A percentile compares a stretch with the other conserved stretches of the same genome.
Conservation (phyloP, 768 basidiomycete species). For the Fistulinella prunicolor region DNA sequence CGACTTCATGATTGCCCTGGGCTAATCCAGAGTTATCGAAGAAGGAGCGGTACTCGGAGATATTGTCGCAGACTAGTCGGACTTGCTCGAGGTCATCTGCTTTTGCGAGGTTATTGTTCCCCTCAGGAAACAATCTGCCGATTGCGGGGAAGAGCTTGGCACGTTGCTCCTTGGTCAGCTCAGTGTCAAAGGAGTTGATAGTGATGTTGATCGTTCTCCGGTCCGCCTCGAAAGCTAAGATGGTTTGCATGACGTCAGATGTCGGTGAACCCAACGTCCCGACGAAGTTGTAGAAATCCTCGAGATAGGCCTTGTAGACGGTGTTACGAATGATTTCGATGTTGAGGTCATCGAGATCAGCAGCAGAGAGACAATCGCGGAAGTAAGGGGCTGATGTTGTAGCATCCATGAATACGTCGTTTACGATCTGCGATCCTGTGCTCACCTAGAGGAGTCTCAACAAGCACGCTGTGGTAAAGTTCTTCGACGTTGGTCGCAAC, state of each 20-base stretch:
- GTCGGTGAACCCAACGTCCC: conserved; percentile 80
- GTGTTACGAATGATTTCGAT: conserved; percentile 99
- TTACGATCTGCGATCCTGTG: conserved; percentile 9
- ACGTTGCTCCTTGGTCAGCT: conserved; percentile 91
- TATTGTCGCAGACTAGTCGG: conserved; percentile 77
- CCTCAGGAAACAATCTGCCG: conserved; percentile 91
- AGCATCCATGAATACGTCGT: conserved; percentile 4
- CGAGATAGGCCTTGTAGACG: conserved; percentile 97
- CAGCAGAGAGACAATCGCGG: conserved; percentile 90
- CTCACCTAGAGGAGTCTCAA: conserved; percentile 95
- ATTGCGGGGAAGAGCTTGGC: conserved; percentile 93
- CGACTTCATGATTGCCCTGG: conserved; percentile 36
- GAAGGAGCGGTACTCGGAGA: conserved; percentile 89
- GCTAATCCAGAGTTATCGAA: conserved; percentile 57
- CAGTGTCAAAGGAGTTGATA: conserved; percentile 97
- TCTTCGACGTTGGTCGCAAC: conserved; percentile 99
- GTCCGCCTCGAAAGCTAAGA: conserved; percentile 96
- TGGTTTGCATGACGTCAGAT: conserved; percentile 85
- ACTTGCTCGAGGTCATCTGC: conserved; percentile 97
- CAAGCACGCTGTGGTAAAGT: conserved; percentile 92
- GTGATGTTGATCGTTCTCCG: conserved; percentile 97
- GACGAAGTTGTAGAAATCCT: conserved; percentile 91
- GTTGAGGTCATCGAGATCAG: conserved; percentile 97
- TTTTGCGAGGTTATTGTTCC: conserved; percentile 89
- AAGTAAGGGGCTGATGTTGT: conserved; percentile 79